These are phyloP conservation scores for Tuctoria greenei DNA, from an alignment of 176 grass and related monocot species.

Conservation along the genomic window DNA sequence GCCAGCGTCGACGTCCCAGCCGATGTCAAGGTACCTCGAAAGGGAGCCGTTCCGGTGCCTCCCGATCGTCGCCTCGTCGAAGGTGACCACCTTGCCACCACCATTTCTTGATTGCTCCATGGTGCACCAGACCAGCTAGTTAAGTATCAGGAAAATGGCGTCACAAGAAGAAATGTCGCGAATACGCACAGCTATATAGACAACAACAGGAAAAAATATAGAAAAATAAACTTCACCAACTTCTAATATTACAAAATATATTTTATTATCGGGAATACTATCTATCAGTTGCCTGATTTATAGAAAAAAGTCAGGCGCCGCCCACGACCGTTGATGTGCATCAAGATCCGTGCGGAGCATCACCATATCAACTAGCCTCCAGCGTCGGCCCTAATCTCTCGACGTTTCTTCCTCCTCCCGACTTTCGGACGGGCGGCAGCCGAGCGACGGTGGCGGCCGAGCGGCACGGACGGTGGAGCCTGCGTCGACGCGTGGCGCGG, in stretches of 20 bases:
- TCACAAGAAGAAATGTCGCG: background rate
- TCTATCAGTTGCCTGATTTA: no score
- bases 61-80: conserved; percentile 20
- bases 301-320: no score
- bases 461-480: no score
- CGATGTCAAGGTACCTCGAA: conserved; percentile 45
- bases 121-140: background rate
- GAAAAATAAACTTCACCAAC: background rate
- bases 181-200: conserved; percentile 38
- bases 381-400: no score
- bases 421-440: no score
- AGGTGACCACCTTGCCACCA: conserved; percentile 27
- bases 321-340: no score
- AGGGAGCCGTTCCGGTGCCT: conserved; percentile 38
- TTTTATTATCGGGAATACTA: no score
- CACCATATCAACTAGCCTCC: no score
- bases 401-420: no score
- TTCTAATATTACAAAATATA: background rate
- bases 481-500: no score
- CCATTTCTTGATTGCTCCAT: conserved; percentile 34
- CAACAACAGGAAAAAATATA: background rate
- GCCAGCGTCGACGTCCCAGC: conserved; percentile 10
- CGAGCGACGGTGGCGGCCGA: no score
- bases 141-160: background rate
- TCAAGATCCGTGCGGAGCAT: no score